These are phyloP conservation scores for Alternaria sp. DNA, from an alignment of 2,329 filamentous ascomycete genomes.

Conservation along the genomic window DNA sequence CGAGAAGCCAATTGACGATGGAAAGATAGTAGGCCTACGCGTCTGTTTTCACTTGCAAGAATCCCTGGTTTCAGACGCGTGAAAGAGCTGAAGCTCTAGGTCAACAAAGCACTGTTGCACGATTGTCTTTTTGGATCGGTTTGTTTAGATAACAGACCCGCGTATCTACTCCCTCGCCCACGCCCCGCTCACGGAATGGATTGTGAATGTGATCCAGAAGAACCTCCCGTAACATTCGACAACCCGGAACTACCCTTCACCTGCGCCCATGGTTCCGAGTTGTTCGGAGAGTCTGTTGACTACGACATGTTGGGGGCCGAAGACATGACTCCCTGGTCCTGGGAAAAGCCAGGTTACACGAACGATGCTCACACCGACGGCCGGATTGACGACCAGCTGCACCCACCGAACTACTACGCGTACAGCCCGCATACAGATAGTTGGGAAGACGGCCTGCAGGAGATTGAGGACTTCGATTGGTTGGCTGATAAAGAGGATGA, in stretches of 20 bases:
- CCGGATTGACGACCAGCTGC: conserved; percentile 12
- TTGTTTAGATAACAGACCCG: conserved; percentile 1
- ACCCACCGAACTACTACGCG: conserved; percentile 21
- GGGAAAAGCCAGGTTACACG: conserved; percentile 15
- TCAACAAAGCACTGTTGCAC: conserved; percentile 19
- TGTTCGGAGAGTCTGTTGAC: not conserved
- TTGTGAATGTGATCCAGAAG: not conserved
- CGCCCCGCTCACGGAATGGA: not conserved
- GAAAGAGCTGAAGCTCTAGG: not conserved
- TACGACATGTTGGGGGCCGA: not conserved
- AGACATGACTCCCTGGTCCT: not conserved
- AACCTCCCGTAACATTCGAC: not conserved
- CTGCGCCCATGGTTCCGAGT: not conserved
- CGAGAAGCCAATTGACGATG: not conserved
- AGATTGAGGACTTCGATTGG: conserved; percentile 42
- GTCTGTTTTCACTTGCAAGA: not conserved
- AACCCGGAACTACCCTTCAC: not conserved
- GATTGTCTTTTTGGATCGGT: conserved; percentile 2
- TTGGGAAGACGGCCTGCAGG: conserved; percentile 34
- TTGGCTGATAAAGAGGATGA: not conserved
- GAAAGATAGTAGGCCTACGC: not conserved
- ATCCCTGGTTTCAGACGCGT: not conserved
- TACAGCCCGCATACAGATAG: conserved; percentile 10
- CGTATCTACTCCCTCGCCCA: not conserved
- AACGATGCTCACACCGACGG: conserved; percentile 11